Evolutionary conservation across 768 basidiomycete genomes (phyloP), one percentile per base, ranked within the genome.

Genomic region (Boletus sp.): DNA sequence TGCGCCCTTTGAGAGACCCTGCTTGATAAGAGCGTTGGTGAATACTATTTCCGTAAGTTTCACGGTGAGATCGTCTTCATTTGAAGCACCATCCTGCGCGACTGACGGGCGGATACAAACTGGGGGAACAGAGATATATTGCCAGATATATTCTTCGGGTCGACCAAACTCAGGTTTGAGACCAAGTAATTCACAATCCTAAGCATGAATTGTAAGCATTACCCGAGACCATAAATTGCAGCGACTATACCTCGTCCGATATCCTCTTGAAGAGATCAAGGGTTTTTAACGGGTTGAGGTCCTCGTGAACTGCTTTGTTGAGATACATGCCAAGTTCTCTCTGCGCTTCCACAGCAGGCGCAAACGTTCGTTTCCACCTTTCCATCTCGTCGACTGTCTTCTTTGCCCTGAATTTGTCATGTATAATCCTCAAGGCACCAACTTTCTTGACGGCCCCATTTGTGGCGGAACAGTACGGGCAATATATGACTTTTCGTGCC

Each of bases 61-160:
- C 59, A 96, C 94, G 0, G 97, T 98, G 33, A 99, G 78, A 71
- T 99, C 97, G 64, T 99, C 97, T 76, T 99, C 97, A 64, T 97
- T 99, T 28, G 94, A 97, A 39, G 96, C 96, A 6, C 94, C 94
- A 65, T 99, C 97, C 72, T 98, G 97, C 0, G 92, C 89, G 1
- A 99, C 97, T 4, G 94, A 97, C 0, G 97, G 97, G 46, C 97
- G 85, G 54, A 99, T 99, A 69, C 94, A 95, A 18, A 97, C 94
- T 0, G 97, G 97, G 40, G 97, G 97, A 32, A 99, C 97, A 24
- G 94, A 96, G 14, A 99, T 84, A 72, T 98, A 99, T 72, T 98
- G 96, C 96, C 97, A 99, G 50, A 99, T 85, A 65, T 94, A 97
- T 70, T 98, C 91, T 75, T 99, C 97, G 10, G 97, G 97, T 52